A percentile compares a stretch with the other conserved stretches of the same genome.
phyloP scores from a whole-genome alignment of 192 early-diverging fungal species.

The Cladochytrium replicatum region DNA sequence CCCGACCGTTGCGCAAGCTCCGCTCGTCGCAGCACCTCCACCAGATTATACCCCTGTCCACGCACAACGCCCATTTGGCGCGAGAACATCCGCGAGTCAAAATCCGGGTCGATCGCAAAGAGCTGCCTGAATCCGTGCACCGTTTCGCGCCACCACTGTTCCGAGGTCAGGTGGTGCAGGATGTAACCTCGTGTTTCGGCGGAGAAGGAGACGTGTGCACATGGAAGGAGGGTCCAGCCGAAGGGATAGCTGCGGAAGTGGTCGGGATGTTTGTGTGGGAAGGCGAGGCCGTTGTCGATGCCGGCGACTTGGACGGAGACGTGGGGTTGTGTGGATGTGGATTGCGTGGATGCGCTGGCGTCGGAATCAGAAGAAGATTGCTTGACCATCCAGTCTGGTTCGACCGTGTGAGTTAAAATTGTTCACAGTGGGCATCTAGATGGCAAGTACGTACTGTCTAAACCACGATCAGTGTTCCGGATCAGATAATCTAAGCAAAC shows the following conservation, averaged over 20 bases:
- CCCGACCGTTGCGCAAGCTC: conserved; percentile 32
- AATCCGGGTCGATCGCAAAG: conserved; percentile 65
- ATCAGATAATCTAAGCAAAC: conserved; percentile 84
- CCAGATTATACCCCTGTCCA: conserved; percentile 80
- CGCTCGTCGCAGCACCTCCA: conserved; percentile 49
- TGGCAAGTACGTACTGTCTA: conserved; percentile 15
- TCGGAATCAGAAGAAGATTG: conserved; percentile 7
- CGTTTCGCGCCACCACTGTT: conserved; percentile 71
- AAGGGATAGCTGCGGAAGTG: conserved; percentile 81
- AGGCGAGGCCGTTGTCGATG: conserved; percentile 91
- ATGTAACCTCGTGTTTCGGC: conserved; percentile 55
- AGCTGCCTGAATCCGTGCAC: conserved; percentile 53
- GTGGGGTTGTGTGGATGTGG: conserved; percentile 3
- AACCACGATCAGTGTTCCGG: conserved; percentile 70
- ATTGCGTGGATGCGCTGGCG: conserved; percentile 8
- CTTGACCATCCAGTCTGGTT: conserved; percentile 81
- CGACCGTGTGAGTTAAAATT: too few relatives aligned
- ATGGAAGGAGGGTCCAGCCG: conserved; percentile 75
- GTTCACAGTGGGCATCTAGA: background rate
- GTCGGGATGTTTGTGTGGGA: conserved; percentile 88
- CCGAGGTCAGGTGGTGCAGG: conserved; percentile 55
- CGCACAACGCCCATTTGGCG: conserved; percentile 74
- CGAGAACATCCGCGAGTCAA: conserved; percentile 69
- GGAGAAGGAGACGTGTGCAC: conserved; percentile 58
- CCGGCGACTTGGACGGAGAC: conserved; percentile 60